A percentile compares a stretch with the other conserved stretches of the same genome.
These are phyloP conservation scores for Termitomyces sp. DNA, from an alignment of 768 basidiomycete species.

Conservation along the genomic window DNA sequence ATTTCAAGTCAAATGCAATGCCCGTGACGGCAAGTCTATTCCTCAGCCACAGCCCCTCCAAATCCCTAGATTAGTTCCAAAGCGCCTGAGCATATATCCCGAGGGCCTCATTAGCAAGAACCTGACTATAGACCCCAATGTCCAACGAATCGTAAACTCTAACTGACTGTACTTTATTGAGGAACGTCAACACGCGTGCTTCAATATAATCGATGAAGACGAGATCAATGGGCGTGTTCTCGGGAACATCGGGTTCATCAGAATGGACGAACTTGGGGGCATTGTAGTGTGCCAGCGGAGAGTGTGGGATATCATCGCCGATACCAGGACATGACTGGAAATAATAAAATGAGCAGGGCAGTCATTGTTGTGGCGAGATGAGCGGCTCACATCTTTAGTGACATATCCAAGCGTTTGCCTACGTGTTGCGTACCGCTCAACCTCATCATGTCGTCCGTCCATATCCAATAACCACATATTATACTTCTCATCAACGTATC, in stretches of 20 bases:
- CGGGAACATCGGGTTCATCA: conserved; percentile 40
- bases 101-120: conserved; percentile 44
- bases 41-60: background rate
- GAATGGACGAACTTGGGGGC: conserved; percentile 58
- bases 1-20: background rate
- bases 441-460: conserved; percentile 29
- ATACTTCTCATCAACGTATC: conserved; percentile 6
- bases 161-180: conserved; percentile 50
- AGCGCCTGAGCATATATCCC: conserved; percentile 48
- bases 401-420: conserved; percentile 72
- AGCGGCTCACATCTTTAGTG: conserved; percentile 28
- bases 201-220: conserved; percentile 73
- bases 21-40: background rate
- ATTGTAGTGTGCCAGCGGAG: conserved; percentile 49
- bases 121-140: conserved; percentile 46
- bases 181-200: conserved; percentile 37
- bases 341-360: background rate
- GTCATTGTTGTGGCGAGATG: background rate
- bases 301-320: conserved; percentile 70
- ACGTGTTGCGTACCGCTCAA: conserved; percentile 33
- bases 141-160: conserved; percentile 48
- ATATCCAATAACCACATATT: conserved; percentile 55
- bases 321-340: conserved; percentile 59
- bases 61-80: conserved; percentile 30
- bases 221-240: conserved; percentile 56